Conservation (phyloP, 768 basidiomycete genomes). For the Agrocybe pediades region DNA sequence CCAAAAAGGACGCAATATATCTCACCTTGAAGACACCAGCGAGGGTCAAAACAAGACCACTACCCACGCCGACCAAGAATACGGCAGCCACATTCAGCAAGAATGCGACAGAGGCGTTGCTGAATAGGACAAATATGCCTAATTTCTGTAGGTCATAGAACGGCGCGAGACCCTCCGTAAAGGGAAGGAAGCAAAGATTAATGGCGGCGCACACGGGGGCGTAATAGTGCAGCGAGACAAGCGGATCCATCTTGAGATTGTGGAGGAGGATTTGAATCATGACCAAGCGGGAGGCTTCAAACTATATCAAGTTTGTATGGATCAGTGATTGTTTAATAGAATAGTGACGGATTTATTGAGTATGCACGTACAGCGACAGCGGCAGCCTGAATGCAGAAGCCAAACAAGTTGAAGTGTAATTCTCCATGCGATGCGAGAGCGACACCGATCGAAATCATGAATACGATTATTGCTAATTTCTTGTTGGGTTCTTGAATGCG, state of each 20-base stretch:
- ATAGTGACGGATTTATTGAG: neutral
- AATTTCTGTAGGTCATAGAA: constrained; percentile 71
- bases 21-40: constrained; percentile 91
- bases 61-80: constrained; percentile 87
- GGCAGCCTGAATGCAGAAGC: constrained; percentile 85
- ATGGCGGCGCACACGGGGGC: constrained; percentile 93
- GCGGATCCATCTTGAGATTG: constrained; percentile 96
- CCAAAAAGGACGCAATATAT: constrained; percentile 8
- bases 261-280: constrained; percentile 96
- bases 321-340: neutral
- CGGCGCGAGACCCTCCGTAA: constrained; percentile 87
- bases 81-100: constrained; percentile 91
- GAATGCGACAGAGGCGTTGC: constrained; percentile 89
- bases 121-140: constrained; percentile 71
- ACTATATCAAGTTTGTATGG: constrained; percentile 42
- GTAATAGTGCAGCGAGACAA: constrained; percentile 94
- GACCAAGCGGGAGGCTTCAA: constrained; percentile 92
- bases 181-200: constrained; percentile 83
- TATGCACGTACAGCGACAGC: constrained; percentile 73
- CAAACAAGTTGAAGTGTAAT: constrained; percentile 78
- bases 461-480: constrained; percentile 79
- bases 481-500: constrained; percentile 86
- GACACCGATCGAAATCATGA: constrained; percentile 90
- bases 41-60: constrained; percentile 86
- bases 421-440: constrained; percentile 91